These are phyloP conservation scores for Exophiala bonariae DNA, from an alignment of 2,329 filamentous ascomycete genomes.

Conservation along the genomic window DNA sequence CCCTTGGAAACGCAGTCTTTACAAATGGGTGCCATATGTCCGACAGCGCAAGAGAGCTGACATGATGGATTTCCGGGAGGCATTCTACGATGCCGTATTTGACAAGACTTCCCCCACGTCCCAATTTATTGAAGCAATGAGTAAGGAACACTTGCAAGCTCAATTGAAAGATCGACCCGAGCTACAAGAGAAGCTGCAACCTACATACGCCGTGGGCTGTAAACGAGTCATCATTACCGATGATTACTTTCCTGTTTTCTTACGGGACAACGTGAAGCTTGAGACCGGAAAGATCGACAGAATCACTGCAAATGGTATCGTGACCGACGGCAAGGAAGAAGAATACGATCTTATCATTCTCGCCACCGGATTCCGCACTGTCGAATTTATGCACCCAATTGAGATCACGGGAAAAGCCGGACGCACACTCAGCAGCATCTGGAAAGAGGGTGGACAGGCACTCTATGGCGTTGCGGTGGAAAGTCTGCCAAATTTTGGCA, in stretches of 20 bases:
- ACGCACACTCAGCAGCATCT: conserved; percentile 50
- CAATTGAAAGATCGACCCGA: conserved; percentile 52
- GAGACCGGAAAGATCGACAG: conserved; percentile 51
- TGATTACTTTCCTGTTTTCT: conserved; percentile 56
- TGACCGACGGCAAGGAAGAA: conserved; percentile 44
- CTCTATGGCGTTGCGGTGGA: conserved; percentile 54
- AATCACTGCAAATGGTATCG: conserved; percentile 50
- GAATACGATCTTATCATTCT: conserved; percentile 58
- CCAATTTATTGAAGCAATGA: conserved; percentile 39
- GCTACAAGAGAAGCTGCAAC: conserved; percentile 54
- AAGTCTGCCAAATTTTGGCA: conserved; percentile 55
- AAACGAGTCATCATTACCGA: conserved; percentile 51
- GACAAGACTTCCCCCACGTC: conserved; percentile 40
- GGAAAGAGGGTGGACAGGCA: conserved; percentile 53
- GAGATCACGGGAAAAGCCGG: conserved; percentile 49
- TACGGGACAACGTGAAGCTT: conserved; percentile 48
- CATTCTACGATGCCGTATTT: conserved; percentile 47
- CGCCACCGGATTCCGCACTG: conserved; percentile 60
- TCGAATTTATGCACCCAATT: conserved; percentile 61
- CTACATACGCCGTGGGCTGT: conserved; percentile 50
- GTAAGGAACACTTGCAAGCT: conserved; percentile 41
- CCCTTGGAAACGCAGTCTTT: conserved; percentile 41
- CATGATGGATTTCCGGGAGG: conserved; percentile 57
- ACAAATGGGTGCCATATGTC: conserved; percentile 52
- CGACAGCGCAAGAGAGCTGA: conserved; percentile 51